Conservation (phyloP, 768 basidiomycete genomes). For the Tulasnella sp. region DNA sequence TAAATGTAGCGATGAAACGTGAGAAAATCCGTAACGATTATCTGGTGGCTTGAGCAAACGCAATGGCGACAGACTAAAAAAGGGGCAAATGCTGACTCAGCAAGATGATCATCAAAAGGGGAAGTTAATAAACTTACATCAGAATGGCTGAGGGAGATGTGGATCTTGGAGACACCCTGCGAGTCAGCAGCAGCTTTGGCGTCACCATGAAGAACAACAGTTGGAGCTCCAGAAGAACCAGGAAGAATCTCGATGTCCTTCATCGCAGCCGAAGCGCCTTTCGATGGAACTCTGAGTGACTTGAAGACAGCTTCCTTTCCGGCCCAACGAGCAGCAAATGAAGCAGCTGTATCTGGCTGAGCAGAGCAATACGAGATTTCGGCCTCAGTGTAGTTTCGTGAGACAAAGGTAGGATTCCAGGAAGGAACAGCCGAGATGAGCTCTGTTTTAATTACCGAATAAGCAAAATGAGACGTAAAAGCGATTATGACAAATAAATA, state of each 20-base stretch:
- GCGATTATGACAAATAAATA: conserved; percentile 29
- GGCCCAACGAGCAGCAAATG: conserved; percentile 93
- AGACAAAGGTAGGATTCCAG: conserved; percentile 71
- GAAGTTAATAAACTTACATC: conserved; percentile 43
- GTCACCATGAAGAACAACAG: conserved; percentile 63
- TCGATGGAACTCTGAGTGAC: conserved; percentile 75
- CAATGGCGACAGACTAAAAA: conserved; percentile 63
- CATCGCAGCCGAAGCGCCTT: conserved; percentile 90
- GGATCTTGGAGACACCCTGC: conserved; percentile 59
- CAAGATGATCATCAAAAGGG: background rate
- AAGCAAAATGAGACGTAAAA: conserved; percentile 3
- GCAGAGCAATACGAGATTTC: conserved; percentile 75
- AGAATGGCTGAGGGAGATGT: conserved; percentile 85
- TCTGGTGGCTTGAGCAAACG: conserved; percentile 63
- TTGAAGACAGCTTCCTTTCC: conserved; percentile 98
- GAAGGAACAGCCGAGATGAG: conserved; percentile 87
- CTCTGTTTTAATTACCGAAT: conserved; percentile 35
- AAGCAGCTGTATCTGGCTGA: conserved; percentile 79
- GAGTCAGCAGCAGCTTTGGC: conserved; percentile 57
- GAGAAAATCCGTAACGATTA: conserved; percentile 12
- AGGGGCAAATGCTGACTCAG: conserved; percentile 20
- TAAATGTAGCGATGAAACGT: background rate
- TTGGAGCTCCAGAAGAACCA: conserved; percentile 60
- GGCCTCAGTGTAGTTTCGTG: conserved; percentile 83
- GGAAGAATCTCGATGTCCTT: conserved; percentile 94